These are phyloP conservation scores for Ceratonia siliqua DNA, from an alignment of 306 rosid species.

Conservation along the genomic window DNA sequence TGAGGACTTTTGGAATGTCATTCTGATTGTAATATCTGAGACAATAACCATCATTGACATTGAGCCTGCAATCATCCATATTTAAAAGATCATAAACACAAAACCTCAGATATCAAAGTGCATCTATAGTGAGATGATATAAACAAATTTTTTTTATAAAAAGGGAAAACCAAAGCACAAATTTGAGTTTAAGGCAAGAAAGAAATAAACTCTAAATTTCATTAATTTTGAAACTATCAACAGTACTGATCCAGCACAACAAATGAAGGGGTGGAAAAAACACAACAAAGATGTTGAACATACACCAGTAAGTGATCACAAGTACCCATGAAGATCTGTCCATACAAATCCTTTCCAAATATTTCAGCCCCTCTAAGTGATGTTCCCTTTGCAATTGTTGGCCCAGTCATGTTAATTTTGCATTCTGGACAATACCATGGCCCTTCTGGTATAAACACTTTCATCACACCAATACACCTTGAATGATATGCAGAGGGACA, in stretches of 20 bases:
- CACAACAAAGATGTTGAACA: constrained; percentile 53
- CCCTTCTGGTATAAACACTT: constrained; percentile 84
- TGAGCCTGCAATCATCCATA: constrained; percentile 67
- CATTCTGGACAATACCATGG: constrained; percentile 98
- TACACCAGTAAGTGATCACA: constrained; percentile 94
- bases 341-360: constrained; percentile 79
- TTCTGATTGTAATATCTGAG: constrained; percentile 75
- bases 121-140: constrained; percentile 14
- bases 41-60: constrained; percentile 49
- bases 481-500: constrained; percentile 97
- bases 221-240: constrained; percentile 13
- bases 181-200: constrained; percentile 8
- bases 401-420: constrained; percentile 66
- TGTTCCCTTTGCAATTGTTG: constrained; percentile 62
- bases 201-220: constrained; percentile 20
- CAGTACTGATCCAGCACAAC: constrained; percentile 24
- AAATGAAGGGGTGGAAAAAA: constrained; percentile 15
- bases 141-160: not conserved
- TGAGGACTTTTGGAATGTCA: constrained; percentile 73
- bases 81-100: constrained; percentile 30
- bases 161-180: constrained; percentile 3
- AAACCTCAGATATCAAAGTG: constrained; percentile 17
- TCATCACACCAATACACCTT: constrained; percentile 93
- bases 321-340: constrained; percentile 82
- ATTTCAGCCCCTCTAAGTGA: constrained; percentile 84